Percentiles rank a stretch among this genome's conserved stretches.
phyloP scores from a whole-genome alignment of 1,284 basidiomycete genomes.

The Ustilago vetiveriae region DNA sequence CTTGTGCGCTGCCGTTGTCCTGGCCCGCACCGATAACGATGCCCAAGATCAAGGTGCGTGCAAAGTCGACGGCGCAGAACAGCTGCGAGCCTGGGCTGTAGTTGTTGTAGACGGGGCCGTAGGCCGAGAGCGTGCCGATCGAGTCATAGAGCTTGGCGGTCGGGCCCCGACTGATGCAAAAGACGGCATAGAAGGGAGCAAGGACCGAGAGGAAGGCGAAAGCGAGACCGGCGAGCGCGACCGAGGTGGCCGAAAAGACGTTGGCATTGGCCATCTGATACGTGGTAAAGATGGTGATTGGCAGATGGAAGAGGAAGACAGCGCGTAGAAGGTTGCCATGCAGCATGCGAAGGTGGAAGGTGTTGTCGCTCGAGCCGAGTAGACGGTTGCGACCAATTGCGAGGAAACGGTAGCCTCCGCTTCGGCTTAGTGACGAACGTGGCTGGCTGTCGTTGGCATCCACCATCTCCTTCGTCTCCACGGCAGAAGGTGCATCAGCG shows the following conservation, averaged over 20 bases:
- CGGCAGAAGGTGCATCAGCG: slow-evolving; percentile 1
- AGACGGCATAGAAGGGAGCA: slow-evolving; percentile 78
- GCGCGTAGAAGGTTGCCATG: slow-evolving; percentile 90
- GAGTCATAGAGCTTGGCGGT: slow-evolving; percentile 94
- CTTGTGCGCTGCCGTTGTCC: slow-evolving; percentile 86
- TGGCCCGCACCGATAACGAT: slow-evolving; percentile 88
- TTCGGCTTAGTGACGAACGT: slow-evolving; percentile 37
- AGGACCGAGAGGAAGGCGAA: slow-evolving; percentile 82
- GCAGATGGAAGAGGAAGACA: slow-evolving; percentile 89
- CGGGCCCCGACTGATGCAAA: slow-evolving; percentile 79
- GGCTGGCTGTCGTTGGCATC: slow-evolving; percentile 22
- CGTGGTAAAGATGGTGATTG: slow-evolving; percentile 87
- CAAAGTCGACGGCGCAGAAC: slow-evolving; percentile 83
- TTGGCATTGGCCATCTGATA: slow-evolving; percentile 80
- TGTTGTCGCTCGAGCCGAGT: slow-evolving; percentile 42
- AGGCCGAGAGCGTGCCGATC: slow-evolving; percentile 84
- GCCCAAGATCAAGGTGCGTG: slow-evolving; percentile 80
- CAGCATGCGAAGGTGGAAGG: slow-evolving; percentile 48
- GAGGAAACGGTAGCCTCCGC: slow-evolving; percentile 43
- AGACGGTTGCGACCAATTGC: slow-evolving; percentile 17
- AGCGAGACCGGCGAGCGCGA: slow-evolving; percentile 78
- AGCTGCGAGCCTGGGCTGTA: slow-evolving; percentile 90
- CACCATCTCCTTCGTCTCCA: slow-evolving; percentile 24
- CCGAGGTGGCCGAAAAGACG: slow-evolving; percentile 71
- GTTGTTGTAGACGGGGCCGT: slow-evolving; percentile 94